phyloP scores from a whole-genome alignment of 441 rosid genomes.

The Croton setiger region DNA sequence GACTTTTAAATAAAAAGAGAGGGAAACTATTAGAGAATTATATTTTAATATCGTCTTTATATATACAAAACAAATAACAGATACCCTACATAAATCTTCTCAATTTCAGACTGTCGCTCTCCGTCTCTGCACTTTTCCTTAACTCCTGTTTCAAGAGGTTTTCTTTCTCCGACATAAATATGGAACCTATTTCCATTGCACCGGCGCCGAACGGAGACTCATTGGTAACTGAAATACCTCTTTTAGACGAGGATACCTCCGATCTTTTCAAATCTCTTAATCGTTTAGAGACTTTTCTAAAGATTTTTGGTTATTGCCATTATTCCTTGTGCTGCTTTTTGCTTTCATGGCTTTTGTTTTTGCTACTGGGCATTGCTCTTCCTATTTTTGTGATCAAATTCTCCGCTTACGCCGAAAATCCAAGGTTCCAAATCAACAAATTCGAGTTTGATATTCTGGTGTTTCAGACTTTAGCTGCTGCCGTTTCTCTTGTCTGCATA shows the following conservation, averaged over 20 bases:
- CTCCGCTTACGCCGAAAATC: slow-evolving; percentile 21
- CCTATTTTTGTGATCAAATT: slow-evolving; percentile 24
- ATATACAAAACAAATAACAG: too few relatives aligned
- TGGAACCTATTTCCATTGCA: background rate
- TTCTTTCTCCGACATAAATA: background rate
- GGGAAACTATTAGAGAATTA: too few relatives aligned
- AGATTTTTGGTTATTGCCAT: slow-evolving; percentile 41
- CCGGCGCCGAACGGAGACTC: background rate
- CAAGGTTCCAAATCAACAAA: slow-evolving; percentile 20
- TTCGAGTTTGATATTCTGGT: slow-evolving; percentile 34
- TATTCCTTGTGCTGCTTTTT: slow-evolving; percentile 24
- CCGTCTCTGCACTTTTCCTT: too few relatives aligned
- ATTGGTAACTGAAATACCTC: background rate
- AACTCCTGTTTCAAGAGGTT: too few relatives aligned
- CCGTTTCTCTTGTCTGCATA: slow-evolving; percentile 37
- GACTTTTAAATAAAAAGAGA: too few relatives aligned
- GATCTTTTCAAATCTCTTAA: slow-evolving; percentile 31
- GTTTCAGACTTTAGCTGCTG: slow-evolving; percentile 32
- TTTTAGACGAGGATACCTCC: slow-evolving; percentile 17
- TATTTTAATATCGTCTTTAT: background rate
- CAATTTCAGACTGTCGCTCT: background rate
- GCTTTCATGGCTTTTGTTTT: slow-evolving; percentile 35
- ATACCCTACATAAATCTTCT: too few relatives aligned
- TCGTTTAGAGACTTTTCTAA: slow-evolving; percentile 37
- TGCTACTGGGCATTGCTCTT: slow-evolving; percentile 32